Evolutionary conservation across 2,329 filamentous ascomycete species (phyloP).

Genomic region (Epichloe baconii): DNA sequence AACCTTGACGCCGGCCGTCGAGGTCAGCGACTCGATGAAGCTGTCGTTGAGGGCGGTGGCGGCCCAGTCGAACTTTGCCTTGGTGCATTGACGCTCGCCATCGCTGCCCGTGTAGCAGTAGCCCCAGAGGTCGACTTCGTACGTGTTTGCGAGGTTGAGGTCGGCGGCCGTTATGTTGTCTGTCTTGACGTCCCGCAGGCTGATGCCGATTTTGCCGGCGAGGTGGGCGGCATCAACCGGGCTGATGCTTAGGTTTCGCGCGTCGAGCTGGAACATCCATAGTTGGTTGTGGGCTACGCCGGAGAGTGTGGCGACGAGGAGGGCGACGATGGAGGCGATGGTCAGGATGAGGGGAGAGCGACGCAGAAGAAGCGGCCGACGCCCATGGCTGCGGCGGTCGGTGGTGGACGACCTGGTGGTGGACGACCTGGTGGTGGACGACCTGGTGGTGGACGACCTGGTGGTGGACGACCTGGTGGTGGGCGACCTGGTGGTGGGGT

Average conservation of each 20-base stretch:
- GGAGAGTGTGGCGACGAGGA: conserved; percentile 43
- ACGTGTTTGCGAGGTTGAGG: conserved; percentile 58
- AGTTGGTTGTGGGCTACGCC: conserved; percentile 43
- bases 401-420: background rate
- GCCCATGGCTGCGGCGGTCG: conserved; percentile 31
- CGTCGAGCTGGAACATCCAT: conserved; percentile 48
- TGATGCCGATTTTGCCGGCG: conserved; percentile 16
- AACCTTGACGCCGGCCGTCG: conserved; percentile 38
- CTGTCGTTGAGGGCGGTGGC: conserved; percentile 54
- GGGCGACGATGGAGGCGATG: conserved; percentile 59
- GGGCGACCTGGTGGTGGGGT: background rate
- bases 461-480: background rate
- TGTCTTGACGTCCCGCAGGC: conserved; percentile 13
- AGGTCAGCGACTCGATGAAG: conserved; percentile 38
- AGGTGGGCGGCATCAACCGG: conserved; percentile 23
- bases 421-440: background rate
- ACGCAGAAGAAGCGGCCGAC: conserved; percentile 76
- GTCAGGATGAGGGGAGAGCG: conserved; percentile 71
- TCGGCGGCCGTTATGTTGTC: conserved; percentile 43
- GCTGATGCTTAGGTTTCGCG: conserved; percentile 39
- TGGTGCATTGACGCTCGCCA: conserved; percentile 50
- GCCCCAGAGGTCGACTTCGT: conserved; percentile 74
- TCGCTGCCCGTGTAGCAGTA: conserved; percentile 59
- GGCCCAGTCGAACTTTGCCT: conserved; percentile 64
- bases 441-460: background rate